A percentile compares a stretch with the other conserved stretches of the same genome.
Conservation (phyloP, 345 rosid genomes). For the Hibiscus tridactylites region DNA sequence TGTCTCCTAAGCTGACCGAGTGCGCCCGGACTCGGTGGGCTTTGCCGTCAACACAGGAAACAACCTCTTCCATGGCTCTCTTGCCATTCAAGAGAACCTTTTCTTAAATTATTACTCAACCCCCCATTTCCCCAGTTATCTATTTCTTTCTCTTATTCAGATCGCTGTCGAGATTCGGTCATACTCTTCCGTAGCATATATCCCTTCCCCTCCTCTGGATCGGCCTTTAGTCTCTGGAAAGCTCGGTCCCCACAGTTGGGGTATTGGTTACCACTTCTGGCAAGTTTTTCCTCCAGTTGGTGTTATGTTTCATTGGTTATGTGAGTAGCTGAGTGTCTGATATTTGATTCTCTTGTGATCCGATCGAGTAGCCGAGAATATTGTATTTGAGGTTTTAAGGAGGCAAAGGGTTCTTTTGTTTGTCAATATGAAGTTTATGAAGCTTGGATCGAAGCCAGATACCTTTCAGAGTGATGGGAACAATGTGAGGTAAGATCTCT, state of each 20-base stretch:
- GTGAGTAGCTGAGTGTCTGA: constrained; percentile 18
- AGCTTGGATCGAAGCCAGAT: constrained; percentile 83
- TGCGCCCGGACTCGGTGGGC: constrained; percentile 53
- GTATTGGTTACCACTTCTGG: constrained; percentile 32
- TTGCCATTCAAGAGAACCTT: constrained; percentile 46
- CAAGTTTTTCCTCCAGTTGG: constrained; percentile 18
- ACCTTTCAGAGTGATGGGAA: constrained; percentile 47
- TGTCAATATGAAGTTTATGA: constrained; percentile 86
- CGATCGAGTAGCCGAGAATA: constrained; percentile 14
- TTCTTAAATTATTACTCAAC: constrained; percentile 23
- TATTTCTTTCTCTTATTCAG: constrained; percentile 25
- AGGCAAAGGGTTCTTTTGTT: constrained; percentile 14
- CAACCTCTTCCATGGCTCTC: constrained; percentile 41
- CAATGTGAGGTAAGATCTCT: constrained; percentile 35
- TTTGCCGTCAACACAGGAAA: constrained; percentile 51
- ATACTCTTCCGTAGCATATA: constrained; percentile 24
- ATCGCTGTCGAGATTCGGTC: constrained; percentile 55
- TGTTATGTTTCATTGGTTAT: constrained; percentile 29
- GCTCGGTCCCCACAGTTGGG: constrained; percentile 63
- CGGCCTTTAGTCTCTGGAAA: constrained; percentile 31
- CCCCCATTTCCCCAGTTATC: constrained; percentile 17
- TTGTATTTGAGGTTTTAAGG: constrained; percentile 8
- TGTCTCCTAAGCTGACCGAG: constrained; percentile 48
- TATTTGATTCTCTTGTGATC: constrained; percentile 19
- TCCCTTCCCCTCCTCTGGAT: constrained; percentile 32